These are phyloP conservation scores for Effrenium voratum DNA, from an alignment of 73 alveolate species.

Conservation along the genomic window DNA sequence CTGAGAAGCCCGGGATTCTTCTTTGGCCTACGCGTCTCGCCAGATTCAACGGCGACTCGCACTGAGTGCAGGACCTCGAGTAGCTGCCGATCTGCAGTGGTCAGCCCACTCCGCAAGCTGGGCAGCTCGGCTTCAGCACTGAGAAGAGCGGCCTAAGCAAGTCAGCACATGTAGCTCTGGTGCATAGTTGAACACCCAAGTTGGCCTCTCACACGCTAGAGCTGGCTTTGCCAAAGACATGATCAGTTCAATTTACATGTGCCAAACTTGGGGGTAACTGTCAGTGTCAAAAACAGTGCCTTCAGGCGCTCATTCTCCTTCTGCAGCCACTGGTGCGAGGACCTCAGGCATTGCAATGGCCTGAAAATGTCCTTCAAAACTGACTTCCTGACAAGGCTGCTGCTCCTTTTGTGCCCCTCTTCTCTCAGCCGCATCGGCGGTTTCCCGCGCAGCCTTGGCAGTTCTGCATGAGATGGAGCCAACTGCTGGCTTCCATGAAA, in stretches of 20 bases:
- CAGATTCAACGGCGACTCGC: too few relatives aligned
- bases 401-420: conserved; percentile 15
- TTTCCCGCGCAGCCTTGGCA: conserved; percentile 19
- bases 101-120: not conserved
- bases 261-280: too few relatives aligned
- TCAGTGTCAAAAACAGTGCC: too few relatives aligned
- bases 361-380: not conserved
- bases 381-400: not conserved
- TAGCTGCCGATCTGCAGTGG: conserved; percentile 9
- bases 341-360: not conserved
- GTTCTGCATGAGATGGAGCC: too few relatives aligned
- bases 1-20: conserved; percentile 16
- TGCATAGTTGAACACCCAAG: too few relatives aligned
- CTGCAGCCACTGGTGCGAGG: conserved; percentile 41
- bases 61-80: not conserved
- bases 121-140: conserved; percentile 1
- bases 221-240: not conserved
- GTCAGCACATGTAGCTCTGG: not conserved
- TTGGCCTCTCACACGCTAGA: not conserved
- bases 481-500: too few relatives aligned
- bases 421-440: conserved; percentile 26
- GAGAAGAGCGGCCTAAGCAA: not conserved
- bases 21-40: not conserved
- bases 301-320: conserved; percentile 12
- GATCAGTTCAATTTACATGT: not conserved